Evolutionary conservation across 768 basidiomycete species (phyloP).

Genomic region (Gymnopilus junonius): DNA sequence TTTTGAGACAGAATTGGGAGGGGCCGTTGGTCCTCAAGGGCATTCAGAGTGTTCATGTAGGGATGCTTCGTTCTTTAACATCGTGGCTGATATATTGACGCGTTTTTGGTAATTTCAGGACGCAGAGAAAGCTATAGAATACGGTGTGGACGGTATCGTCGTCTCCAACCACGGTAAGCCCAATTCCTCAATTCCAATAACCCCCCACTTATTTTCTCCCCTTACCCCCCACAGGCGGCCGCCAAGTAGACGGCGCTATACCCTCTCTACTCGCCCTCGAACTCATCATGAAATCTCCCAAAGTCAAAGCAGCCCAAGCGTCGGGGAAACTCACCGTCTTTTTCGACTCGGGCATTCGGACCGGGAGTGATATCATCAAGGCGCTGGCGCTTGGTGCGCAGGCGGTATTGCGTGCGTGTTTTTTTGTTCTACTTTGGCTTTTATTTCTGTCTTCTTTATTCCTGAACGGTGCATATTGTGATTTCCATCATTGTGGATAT

Average conservation of each 20-base stretch:
- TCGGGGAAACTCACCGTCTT: slow-evolving; percentile 69
- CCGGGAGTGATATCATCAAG: slow-evolving; percentile 82
- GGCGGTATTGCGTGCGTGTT: slow-evolving; percentile 67
- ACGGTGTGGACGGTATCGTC: slow-evolving; percentile 72
- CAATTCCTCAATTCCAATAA: neutral
- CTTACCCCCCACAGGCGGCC: slow-evolving; percentile 50
- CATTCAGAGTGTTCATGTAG: slow-evolving; percentile 65
- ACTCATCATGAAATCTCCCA: slow-evolving; percentile 64
- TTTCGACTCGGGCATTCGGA: slow-evolving; percentile 83
- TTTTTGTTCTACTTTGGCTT: neutral
- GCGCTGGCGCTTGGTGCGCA: slow-evolving; percentile 88
- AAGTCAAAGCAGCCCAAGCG: slow-evolving; percentile 58
- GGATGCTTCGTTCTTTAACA: slow-evolving; percentile 18
- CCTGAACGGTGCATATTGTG: too few relatives aligned
- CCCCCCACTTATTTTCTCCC: neutral
- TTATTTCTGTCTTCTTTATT: neutral
- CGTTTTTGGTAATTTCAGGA: slow-evolving; percentile 40
- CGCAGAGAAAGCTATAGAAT: slow-evolving; percentile 68
- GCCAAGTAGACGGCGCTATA: slow-evolving; percentile 81
- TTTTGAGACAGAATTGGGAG: slow-evolving; percentile 75
- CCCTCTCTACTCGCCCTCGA: slow-evolving; percentile 75
- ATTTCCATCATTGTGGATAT: too few relatives aligned
- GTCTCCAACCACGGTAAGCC: slow-evolving; percentile 79
- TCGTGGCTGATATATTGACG: neutral
- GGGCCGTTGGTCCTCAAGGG: slow-evolving; percentile 81